These are phyloP conservation scores for Podospora bellae-mahoneyi DNA, from an alignment of 495 filamentous ascomycete genomes.

Conservation along the genomic window DNA sequence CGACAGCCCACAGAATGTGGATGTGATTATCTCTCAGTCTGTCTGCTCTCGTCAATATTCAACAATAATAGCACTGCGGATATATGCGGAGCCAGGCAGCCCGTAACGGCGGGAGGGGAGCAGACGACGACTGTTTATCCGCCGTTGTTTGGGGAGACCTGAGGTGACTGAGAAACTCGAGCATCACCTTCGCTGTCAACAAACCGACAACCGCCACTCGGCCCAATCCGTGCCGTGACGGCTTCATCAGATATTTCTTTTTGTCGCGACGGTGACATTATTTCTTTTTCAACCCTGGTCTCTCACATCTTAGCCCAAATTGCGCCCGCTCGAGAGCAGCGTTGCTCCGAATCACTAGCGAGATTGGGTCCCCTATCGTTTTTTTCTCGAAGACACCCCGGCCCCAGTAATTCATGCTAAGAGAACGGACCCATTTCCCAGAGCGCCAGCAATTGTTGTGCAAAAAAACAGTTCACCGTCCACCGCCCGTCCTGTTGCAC, in stretches of 20 bases:
- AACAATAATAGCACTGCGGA: neutral
- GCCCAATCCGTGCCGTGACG: slow-evolving; percentile 18
- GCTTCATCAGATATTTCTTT: slow-evolving; percentile 6
- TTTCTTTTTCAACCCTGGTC: slow-evolving; percentile 21
- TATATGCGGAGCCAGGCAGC: neutral
- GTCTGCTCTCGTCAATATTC: neutral
- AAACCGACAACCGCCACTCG: neutral
- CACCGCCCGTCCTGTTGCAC: slow-evolving; percentile 2
- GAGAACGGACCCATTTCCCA: slow-evolving; percentile 20
- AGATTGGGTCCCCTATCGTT: slow-evolving; percentile 40
- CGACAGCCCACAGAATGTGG: slow-evolving; percentile 8
- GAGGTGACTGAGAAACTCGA: neutral
- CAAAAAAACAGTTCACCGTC: slow-evolving; percentile 14
- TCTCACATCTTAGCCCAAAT: slow-evolving; percentile 27
- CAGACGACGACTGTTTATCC: neutral
- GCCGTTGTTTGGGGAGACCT: neutral
- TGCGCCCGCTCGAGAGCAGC: slow-evolving; percentile 29
- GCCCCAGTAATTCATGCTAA: slow-evolving; percentile 38
- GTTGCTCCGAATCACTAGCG: slow-evolving; percentile 38
- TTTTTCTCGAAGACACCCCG: slow-evolving; percentile 34
- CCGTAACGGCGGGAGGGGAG: neutral
- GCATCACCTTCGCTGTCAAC: neutral
- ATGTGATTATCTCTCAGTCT: slow-evolving; percentile 1
- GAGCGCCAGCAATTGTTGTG: slow-evolving; percentile 7
- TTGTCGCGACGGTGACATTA: slow-evolving; percentile 8